A percentile compares a stretch with the other conserved stretches of the same genome.
phyloP scores from a whole-genome alignment of 1,284 basidiomycete genomes.

The Phellinidium pouzarii region DNA sequence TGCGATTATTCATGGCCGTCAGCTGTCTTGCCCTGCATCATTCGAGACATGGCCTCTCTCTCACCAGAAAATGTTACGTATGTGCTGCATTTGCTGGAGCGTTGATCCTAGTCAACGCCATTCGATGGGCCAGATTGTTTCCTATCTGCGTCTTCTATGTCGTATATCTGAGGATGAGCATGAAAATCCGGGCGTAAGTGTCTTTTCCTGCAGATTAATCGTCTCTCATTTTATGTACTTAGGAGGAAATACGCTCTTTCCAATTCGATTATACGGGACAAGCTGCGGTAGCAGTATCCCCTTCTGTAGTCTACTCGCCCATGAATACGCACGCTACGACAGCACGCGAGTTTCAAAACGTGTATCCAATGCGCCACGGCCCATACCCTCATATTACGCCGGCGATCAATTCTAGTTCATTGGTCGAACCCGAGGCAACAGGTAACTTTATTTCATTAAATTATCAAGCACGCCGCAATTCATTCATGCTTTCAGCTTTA shows the following conservation, averaged over 20 bases:
- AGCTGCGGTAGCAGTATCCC: not conserved
- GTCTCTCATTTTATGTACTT: not conserved
- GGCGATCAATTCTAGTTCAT: too few relatives aligned
- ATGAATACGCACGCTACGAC: not conserved
- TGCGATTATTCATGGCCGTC: slow-evolving; percentile 1
- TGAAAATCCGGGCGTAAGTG: not conserved
- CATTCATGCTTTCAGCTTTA: too few relatives aligned
- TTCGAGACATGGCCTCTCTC: not conserved
- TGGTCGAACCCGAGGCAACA: too few relatives aligned
- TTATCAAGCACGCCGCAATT: too few relatives aligned
- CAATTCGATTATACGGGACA: not conserved
- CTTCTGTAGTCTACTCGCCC: too few relatives aligned
- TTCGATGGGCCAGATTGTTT: slow-evolving; percentile 4
- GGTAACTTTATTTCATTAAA: too few relatives aligned
- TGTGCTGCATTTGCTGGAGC: slow-evolving; percentile 3
- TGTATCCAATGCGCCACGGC: not conserved
- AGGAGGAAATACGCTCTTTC: not conserved
- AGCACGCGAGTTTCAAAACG: not conserved
- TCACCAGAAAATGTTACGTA: not conserved
- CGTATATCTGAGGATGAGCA: not conserved
- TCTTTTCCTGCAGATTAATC: not conserved
- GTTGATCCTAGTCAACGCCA: not conserved
- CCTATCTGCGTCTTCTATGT: not conserved
- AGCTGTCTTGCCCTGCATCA: not conserved
- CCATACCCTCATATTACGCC: not conserved